Conservation (phyloP, 2,329 filamentous ascomycete species). For the Amauroascus niger region DNA sequence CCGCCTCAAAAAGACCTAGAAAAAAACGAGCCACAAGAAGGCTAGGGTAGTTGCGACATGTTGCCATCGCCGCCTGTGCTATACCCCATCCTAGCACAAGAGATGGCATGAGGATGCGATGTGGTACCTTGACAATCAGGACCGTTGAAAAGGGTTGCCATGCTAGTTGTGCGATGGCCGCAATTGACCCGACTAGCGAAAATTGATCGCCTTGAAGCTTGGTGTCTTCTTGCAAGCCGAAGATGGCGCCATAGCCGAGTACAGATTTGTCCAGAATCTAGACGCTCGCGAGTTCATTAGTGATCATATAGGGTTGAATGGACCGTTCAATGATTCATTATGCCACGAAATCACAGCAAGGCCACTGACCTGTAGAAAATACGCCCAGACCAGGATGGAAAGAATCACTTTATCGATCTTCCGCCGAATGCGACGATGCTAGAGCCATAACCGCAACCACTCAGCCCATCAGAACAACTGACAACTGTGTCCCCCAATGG, state of each 20-base stretch:
- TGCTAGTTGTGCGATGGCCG: slow-evolving; percentile 50
- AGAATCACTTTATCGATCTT: slow-evolving; percentile 55
- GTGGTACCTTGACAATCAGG: slow-evolving; percentile 53
- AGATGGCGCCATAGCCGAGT: slow-evolving; percentile 50
- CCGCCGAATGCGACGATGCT: slow-evolving; percentile 48
- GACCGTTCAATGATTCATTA: neutral
- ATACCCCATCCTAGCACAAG: slow-evolving; percentile 43
- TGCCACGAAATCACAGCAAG: neutral
- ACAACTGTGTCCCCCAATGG: neutral
- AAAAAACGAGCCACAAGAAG: slow-evolving; percentile 45
- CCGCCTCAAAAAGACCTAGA: slow-evolving; percentile 45
- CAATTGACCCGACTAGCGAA: slow-evolving; percentile 49
- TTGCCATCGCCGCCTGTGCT: slow-evolving; percentile 41
- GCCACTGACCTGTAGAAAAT: slow-evolving; percentile 33
- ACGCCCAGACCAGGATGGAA: slow-evolving; percentile 37
- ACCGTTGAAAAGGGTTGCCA: slow-evolving; percentile 53
- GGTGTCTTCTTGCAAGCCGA: slow-evolving; percentile 44
- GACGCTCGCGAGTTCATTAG: neutral
- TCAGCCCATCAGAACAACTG: neutral
- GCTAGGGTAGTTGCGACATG: slow-evolving; percentile 38
- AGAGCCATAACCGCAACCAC: neutral
- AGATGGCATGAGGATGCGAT: slow-evolving; percentile 48
- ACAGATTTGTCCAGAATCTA: slow-evolving; percentile 50
- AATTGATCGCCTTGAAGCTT: slow-evolving; percentile 47
- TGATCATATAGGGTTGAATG: neutral